Percentiles rank a stretch among this genome's conserved stretches.
These are phyloP conservation scores for Plectosphaerella cucumerina DNA, from an alignment of 2,329 filamentous ascomycete genomes.

Conservation along the genomic window DNA sequence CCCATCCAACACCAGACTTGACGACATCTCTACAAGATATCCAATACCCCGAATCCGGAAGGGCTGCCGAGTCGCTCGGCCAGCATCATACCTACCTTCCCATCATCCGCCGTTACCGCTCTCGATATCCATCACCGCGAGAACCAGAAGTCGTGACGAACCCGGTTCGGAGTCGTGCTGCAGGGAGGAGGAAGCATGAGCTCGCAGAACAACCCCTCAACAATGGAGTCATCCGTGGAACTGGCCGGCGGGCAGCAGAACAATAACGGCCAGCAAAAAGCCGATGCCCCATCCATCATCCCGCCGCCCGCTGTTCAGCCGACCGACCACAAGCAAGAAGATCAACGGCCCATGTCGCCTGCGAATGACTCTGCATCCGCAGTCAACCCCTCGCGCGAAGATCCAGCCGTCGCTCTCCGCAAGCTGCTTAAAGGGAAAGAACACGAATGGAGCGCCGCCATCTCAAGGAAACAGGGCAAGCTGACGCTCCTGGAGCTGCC, in stretches of 20 bases:
- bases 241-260: background rate
- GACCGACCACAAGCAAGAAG: background rate
- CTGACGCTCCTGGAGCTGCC: constrained; percentile 70
- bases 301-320: background rate
- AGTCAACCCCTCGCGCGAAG: constrained; percentile 10
- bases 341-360: background rate
- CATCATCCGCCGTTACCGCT: background rate
- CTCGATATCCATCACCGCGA: background rate
- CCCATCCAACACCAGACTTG: too few species aligned
- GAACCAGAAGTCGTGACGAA: too few species aligned
- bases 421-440: constrained; percentile 55
- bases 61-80: too few species aligned
- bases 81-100: background rate
- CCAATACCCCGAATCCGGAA: too few species aligned
- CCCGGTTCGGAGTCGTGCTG: too few species aligned
- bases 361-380: background rate
- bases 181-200: background rate
- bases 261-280: background rate
- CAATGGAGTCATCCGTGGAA: background rate
- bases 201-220: background rate
- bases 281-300: background rate
- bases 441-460: constrained; percentile 62
- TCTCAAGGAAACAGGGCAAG: constrained; percentile 23
- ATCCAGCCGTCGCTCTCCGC: constrained; percentile 13
- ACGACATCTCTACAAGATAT: too few species aligned